A percentile compares a stretch with the other conserved stretches of the same genome.
These are phyloP conservation scores for Quercus aquifolioides DNA, from an alignment of 306 rosid genomes.

Conservation along the genomic window DNA sequence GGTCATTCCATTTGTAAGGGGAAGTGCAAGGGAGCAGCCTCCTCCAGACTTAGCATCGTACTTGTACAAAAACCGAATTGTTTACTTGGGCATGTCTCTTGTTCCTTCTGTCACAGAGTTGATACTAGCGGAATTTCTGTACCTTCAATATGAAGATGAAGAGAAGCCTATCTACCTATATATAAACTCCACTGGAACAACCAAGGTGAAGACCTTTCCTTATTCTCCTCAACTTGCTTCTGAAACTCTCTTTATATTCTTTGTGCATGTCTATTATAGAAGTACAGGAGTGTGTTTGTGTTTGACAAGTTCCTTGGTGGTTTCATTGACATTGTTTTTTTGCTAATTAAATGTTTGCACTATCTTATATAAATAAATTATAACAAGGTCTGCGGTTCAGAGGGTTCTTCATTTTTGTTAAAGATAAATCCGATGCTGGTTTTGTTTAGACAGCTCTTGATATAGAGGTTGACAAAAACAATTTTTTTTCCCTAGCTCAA, in stretches of 20 bases:
- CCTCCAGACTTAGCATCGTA: conserved; percentile 96
- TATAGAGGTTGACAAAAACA: background rate
- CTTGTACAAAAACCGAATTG: conserved; percentile 82
- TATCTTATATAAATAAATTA: background rate
- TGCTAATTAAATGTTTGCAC: no score
- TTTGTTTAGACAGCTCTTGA: background rate
- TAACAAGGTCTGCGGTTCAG: background rate
- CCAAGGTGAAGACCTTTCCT: conserved; percentile 51
- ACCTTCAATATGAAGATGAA: conserved; percentile 84
- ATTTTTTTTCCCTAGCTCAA: background rate
- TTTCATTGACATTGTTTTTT: no score
- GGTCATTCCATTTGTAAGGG: conserved; percentile 90
- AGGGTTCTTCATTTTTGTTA: background rate
- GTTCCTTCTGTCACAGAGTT: conserved; percentile 94
- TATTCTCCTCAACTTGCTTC: background rate
- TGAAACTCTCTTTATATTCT: background rate
- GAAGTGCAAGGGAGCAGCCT: conserved; percentile 95
- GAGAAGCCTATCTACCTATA: conserved; percentile 83
- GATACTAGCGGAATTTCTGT: conserved; percentile 85
- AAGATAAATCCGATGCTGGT: background rate
- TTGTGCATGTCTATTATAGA: background rate
- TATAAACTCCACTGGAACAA: conserved; percentile 92
- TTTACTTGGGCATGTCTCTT: conserved; percentile 93
- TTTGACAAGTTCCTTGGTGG: no score
- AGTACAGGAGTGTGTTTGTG: background rate